Conservation (phyloP, 2,329 filamentous ascomycete genomes). For the Fusarium sp. region DNA sequence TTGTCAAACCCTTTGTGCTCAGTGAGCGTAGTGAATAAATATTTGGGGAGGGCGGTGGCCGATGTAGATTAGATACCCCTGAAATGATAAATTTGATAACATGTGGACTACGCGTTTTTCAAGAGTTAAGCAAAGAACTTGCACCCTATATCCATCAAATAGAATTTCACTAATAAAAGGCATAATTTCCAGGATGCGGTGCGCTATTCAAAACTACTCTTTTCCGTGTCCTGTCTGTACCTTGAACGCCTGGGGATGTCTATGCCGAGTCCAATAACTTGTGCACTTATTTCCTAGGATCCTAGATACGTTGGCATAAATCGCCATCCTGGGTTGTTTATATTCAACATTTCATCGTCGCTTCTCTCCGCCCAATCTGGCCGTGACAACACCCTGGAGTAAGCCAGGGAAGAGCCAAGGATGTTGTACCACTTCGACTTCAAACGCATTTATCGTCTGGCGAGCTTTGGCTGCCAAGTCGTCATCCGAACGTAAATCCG, state of each 20-base stretch:
- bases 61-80: constrained; percentile 59
- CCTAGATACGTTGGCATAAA: constrained; percentile 3
- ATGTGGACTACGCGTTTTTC: not conserved
- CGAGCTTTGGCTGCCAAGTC: constrained; percentile 73
- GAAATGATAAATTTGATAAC: constrained; percentile 44
- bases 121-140: not conserved
- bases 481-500: constrained; percentile 74
- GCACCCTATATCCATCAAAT: not conserved
- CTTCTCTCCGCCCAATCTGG: constrained; percentile 73
- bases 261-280: not conserved
- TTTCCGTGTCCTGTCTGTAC: not conserved
- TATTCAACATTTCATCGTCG: constrained; percentile 46
- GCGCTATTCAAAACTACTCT: not conserved
- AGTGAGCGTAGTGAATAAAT: constrained; percentile 12
- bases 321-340: constrained; percentile 39
- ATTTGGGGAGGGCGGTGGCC: constrained; percentile 35
- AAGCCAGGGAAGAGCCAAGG: constrained; percentile 91
- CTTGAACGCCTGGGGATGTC: constrained; percentile 14
- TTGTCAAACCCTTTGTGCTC: constrained; percentile 11
- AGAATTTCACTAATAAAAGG: not conserved
- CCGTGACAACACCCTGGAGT: constrained; percentile 79
- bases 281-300: not conserved
- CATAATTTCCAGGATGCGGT: not conserved
- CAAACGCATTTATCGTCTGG: constrained; percentile 85
- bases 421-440: constrained; percentile 91